Conservation (phyloP, 768 basidiomycete species). For the Pisolithus microcarpus region DNA sequence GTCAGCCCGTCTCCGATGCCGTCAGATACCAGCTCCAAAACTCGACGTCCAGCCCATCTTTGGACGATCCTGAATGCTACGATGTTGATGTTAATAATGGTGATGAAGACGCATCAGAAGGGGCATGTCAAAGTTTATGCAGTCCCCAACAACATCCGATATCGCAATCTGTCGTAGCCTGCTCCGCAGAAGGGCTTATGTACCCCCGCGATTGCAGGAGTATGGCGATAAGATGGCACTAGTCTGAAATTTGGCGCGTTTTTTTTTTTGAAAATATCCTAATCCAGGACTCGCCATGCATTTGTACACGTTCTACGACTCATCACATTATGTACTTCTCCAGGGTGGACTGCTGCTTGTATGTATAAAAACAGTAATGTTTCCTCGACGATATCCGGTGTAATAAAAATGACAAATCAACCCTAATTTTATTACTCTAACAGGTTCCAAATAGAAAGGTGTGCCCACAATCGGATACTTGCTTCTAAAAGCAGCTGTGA, state of each 20-base stretch:
- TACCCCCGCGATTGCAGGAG: slow-evolving; percentile 14
- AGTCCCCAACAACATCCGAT: slow-evolving; percentile 9
- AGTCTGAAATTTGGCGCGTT: background rate
- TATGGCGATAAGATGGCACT: slow-evolving; percentile 20
- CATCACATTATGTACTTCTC: background rate
- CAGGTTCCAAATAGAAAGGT: background rate
- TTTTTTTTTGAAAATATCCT: background rate
- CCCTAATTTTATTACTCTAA: too few relatives aligned
- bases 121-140: slow-evolving; percentile 14
- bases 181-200: slow-evolving; percentile 13
- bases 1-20: slow-evolving; percentile 28
- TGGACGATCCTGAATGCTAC: slow-evolving; percentile 4
- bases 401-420: too few relatives aligned
- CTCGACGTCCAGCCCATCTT: background rate
- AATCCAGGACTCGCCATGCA: background rate
- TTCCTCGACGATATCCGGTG: too few relatives aligned
- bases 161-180: slow-evolving; percentile 6
- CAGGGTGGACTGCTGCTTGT: background rate
- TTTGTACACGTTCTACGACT: background rate
- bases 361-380: too few relatives aligned
- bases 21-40: slow-evolving; percentile 24
- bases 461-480: background rate
- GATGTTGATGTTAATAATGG: slow-evolving; percentile 5
- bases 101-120: slow-evolving; percentile 8
- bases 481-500: too few relatives aligned